These are phyloP conservation scores for Microdochium nivale DNA, from an alignment of 2,329 filamentous ascomycete genomes.

Conservation along the genomic window DNA sequence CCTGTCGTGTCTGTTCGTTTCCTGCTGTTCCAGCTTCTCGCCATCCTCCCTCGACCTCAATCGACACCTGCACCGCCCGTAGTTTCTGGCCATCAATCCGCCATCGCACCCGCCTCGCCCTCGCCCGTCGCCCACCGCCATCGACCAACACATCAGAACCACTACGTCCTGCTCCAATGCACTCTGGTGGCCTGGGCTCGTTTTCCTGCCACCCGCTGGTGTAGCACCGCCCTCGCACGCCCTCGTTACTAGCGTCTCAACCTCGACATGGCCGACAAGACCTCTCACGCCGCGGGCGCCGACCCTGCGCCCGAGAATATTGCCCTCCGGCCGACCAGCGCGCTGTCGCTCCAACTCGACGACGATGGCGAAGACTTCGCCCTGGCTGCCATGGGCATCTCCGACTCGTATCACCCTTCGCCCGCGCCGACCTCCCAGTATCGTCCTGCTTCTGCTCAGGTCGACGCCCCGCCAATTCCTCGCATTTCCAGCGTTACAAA, in stretches of 20 bases:
- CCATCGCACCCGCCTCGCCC: background rate
- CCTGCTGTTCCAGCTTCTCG: too few relatives aligned
- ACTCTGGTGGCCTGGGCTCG: background rate
- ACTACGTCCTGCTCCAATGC: background rate
- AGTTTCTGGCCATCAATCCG: background rate
- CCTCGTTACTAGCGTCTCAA: background rate
- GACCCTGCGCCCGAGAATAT: slow-evolving; percentile 45
- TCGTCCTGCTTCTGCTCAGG: slow-evolving; percentile 7
- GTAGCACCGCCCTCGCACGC: background rate
- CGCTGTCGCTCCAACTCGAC: slow-evolving; percentile 2
- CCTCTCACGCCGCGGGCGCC: slow-evolving; percentile 38
- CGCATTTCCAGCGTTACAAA: slow-evolving; percentile 50
- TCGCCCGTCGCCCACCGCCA: background rate
- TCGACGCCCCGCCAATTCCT: slow-evolving; percentile 14
- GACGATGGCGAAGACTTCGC: slow-evolving; percentile 40
- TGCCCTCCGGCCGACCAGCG: slow-evolving; percentile 20
- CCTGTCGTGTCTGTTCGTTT: too few relatives aligned
- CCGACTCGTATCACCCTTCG: slow-evolving; percentile 41
- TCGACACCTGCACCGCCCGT: background rate
- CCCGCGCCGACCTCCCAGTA: slow-evolving; percentile 13
- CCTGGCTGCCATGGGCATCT: slow-evolving; percentile 39
- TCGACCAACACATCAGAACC: background rate
- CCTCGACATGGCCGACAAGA: slow-evolving; percentile 34
- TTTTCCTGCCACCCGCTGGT: background rate
- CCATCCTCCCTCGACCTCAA: background rate